A percentile compares a stretch with the other conserved stretches of the same genome.
Evolutionary conservation across 306 rosid genomes (phyloP).

Genomic region (Quillaja saponaria): DNA sequence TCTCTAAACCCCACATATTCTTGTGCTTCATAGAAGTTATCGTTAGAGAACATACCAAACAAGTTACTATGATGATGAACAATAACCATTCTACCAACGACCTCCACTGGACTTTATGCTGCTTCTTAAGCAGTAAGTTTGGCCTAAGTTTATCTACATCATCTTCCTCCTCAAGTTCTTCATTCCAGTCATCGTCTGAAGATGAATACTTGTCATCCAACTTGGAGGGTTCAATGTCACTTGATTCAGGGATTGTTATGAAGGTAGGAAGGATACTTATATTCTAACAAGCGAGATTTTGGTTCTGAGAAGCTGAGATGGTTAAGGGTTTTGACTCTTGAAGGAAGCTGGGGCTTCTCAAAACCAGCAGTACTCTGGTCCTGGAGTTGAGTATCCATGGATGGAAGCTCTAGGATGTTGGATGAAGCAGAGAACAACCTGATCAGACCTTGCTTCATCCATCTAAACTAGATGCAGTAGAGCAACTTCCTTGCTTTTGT

Average conservation of each 20-base stretch:
- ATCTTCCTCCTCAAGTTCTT: conserved; percentile 16
- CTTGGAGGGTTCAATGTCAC: conserved; percentile 17
- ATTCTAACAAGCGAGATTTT: conserved; percentile 45
- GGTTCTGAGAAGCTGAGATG: conserved; percentile 57
- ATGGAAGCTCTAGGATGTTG: conserved; percentile 36
- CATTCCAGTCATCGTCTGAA: conserved; percentile 18
- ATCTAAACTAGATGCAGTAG: not conserved
- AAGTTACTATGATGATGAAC: conserved; percentile 42
- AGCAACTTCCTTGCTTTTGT: not conserved
- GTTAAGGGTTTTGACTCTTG: conserved; percentile 32
- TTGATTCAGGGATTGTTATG: conserved; percentile 11
- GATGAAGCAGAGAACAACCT: conserved; percentile 44
- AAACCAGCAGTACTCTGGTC: not conserved
- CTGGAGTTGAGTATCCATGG: conserved; percentile 28
- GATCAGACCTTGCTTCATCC: conserved; percentile 40
- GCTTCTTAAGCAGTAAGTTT: conserved; percentile 29
- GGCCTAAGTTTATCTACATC: not conserved
- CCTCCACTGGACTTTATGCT: conserved; percentile 43
- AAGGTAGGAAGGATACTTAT: conserved; percentile 13
- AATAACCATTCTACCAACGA: conserved; percentile 40
- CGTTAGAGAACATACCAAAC: conserved; percentile 37
- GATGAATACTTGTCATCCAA: conserved; percentile 32
- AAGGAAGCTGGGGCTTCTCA: conserved; percentile 31
- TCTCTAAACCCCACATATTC: conserved; percentile 34
- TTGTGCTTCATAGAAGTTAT: conserved; percentile 29